Evolutionary conservation across 371 early-diverging fungal genomes (phyloP), one percentile per base, ranked within the genome.

Genomic region (Chytridiales sp.): DNA sequence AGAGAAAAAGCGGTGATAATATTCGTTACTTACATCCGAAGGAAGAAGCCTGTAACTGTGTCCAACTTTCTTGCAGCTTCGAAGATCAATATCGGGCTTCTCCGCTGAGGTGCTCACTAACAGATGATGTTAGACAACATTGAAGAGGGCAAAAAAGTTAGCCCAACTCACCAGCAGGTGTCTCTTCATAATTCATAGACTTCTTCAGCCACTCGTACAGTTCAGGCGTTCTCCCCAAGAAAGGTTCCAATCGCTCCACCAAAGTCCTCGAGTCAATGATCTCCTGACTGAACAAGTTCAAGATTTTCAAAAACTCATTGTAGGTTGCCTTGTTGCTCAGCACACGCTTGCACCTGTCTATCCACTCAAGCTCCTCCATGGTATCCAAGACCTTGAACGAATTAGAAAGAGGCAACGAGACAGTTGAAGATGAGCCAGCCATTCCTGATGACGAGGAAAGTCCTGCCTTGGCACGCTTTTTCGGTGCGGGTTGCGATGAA

Each of bases 261-360:
- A 93, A 81, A n/a, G 79, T 83, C 53, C 88, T 84, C 31, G 85
- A 77, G 58, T 89, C 90, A 60, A 99, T 81, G 36, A 97, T 87
- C 70, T 95, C 93, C 67, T 98, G 94, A 60, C 91, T 95, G 75
- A 89, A 99, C 32, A 97, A 75, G 67, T 98, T 98, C 32, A 99
- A 74, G 2, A 93, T 80, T 77, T 97, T 99, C 48, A 99, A 80
- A 76, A 99, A 99, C 68, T 99, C 99, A 69, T 87, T 88, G 72
- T 97, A 97, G 0, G 92, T 85, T 13, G 83, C 78, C 54, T 91
- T 89, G 74, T 91, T 88, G 4, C 86, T 85, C 51, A 98, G 85
- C 60, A 85, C 78, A 60, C 85, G 81, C 74, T 95, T 93, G 61
- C 90, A 89, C 19, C 85, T 80, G 51, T 96, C 96, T 78, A 98